A percentile compares a stretch with the other conserved stretches of the same genome.
Conservation (phyloP, 1,284 basidiomycete species). For the Albatrellus sp. region DNA sequence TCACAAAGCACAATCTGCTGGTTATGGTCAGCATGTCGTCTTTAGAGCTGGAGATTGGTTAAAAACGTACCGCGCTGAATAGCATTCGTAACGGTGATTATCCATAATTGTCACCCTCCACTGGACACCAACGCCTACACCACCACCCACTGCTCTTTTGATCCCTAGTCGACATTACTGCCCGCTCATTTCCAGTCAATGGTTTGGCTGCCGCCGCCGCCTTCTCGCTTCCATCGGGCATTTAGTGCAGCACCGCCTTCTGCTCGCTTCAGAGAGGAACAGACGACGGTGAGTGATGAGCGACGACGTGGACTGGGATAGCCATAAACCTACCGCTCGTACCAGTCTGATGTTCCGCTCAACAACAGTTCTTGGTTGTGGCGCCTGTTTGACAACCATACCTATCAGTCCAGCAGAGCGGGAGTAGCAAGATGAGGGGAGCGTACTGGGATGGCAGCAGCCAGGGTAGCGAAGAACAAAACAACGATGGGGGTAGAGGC, state of each 20-base stretch:
- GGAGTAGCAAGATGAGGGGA: background rate
- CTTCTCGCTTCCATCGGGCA: constrained; percentile 2
- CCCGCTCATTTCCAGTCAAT: constrained; percentile 1
- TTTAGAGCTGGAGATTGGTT: too few relatives aligned
- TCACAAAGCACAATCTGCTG: too few relatives aligned
- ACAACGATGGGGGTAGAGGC: constrained; percentile 15
- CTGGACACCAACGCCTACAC: background rate
- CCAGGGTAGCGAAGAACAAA: constrained; percentile 15
- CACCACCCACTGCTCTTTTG: background rate
- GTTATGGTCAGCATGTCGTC: too few relatives aligned
- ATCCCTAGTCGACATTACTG: background rate
- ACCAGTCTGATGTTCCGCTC: too few relatives aligned
- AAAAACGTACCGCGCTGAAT: too few relatives aligned
- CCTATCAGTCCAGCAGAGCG: background rate
- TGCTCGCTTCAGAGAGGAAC: background rate
- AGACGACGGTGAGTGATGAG: too few relatives aligned
- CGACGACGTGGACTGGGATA: too few relatives aligned
- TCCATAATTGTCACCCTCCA: background rate
- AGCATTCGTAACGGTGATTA: too few relatives aligned
- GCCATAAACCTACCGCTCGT: too few relatives aligned
- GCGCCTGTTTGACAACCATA: too few relatives aligned
- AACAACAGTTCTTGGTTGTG: too few relatives aligned
- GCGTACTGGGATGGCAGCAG: constrained; percentile 16
- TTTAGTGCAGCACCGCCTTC: background rate
- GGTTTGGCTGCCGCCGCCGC: background rate